These are phyloP conservation scores for Cercospora sesami DNA, from an alignment of 2,329 filamentous ascomycete genomes.

Conservation along the genomic window DNA sequence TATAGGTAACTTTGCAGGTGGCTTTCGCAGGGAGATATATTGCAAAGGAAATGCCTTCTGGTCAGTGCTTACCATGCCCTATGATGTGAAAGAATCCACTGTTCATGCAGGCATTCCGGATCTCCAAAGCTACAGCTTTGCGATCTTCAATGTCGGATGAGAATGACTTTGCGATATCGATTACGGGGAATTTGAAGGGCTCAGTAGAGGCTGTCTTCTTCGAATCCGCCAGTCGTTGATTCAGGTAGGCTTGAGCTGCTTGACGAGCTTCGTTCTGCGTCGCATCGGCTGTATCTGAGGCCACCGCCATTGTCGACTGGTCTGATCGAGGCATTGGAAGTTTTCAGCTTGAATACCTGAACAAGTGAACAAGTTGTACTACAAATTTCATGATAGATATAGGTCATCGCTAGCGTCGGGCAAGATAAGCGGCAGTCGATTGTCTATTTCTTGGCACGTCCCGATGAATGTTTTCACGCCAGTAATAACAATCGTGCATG, in stretches of 20 bases:
- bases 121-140: conserved; percentile 42
- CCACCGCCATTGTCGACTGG: conserved; percentile 11
- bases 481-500: background rate
- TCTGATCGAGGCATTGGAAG: background rate
- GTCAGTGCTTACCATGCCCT: conserved; percentile 32
- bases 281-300: conserved; percentile 16
- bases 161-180: conserved; percentile 43
- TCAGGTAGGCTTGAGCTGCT: conserved; percentile 39
- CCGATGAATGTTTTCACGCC: background rate
- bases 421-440: background rate
- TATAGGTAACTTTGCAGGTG: background rate
- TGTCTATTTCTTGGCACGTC: background rate
- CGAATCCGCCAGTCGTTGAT: conserved; percentile 36
- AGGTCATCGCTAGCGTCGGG: background rate
- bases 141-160: conserved; percentile 37
- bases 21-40: background rate
- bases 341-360: background rate
- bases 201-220: conserved; percentile 12
- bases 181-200: conserved; percentile 41
- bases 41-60: background rate
- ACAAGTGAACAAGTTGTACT: background rate
- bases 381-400: conserved; percentile 1
- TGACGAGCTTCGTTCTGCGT: conserved; percentile 39
- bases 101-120: conserved; percentile 43
- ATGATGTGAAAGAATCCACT: conserved; percentile 46